Percentiles rank a stretch among this genome's conserved stretches.
phyloP scores from a whole-genome alignment of 192 early-diverging fungal genomes.

The Coemansia guatemalensis region DNA sequence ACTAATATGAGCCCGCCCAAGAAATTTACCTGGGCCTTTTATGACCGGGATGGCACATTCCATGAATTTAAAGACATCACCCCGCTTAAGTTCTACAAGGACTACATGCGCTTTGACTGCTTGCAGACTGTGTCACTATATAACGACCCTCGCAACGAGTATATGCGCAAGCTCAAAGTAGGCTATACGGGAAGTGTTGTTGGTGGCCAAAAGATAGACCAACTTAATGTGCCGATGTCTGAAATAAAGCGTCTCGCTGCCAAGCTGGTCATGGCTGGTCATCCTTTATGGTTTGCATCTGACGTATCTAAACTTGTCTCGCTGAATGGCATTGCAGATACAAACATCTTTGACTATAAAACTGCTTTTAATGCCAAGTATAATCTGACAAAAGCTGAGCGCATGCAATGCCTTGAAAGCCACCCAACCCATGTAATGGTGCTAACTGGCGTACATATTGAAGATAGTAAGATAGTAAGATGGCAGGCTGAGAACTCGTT shows the following conservation, averaged over 20 bases:
- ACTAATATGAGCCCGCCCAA: constrained; percentile 71
- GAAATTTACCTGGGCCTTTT: constrained; percentile 62
- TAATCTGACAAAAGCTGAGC: constrained; percentile 62
- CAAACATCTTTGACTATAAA: constrained; percentile 62
- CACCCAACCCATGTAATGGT: constrained; percentile 81
- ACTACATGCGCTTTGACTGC: constrained; percentile 61
- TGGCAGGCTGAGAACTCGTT: constrained; percentile 77
- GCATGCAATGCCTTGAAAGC: constrained; percentile 68
- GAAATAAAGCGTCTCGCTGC: constrained; percentile 62
- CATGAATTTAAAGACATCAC: constrained; percentile 56
- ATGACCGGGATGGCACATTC: constrained; percentile 71
- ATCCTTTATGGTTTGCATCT: constrained; percentile 76
- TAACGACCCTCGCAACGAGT: constrained; percentile 72
- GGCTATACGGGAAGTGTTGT: constrained; percentile 70
- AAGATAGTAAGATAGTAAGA: constrained; percentile 65
- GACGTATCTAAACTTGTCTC: constrained; percentile 69
- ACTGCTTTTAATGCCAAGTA: constrained; percentile 64
- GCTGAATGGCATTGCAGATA: constrained; percentile 61
- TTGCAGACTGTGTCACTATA: constrained; percentile 64
- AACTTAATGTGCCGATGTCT: constrained; percentile 61
- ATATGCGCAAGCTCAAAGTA: constrained; percentile 64
- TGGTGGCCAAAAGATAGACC: constrained; percentile 62
- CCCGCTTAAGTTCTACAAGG: constrained; percentile 62
- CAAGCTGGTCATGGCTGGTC: constrained; percentile 57
- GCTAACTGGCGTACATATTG: constrained; percentile 73